A percentile compares a stretch with the other conserved stretches of the same genome.
These are phyloP conservation scores for Biscutella laevigata DNA, from an alignment of 441 rosid species.

Conservation along the genomic window DNA sequence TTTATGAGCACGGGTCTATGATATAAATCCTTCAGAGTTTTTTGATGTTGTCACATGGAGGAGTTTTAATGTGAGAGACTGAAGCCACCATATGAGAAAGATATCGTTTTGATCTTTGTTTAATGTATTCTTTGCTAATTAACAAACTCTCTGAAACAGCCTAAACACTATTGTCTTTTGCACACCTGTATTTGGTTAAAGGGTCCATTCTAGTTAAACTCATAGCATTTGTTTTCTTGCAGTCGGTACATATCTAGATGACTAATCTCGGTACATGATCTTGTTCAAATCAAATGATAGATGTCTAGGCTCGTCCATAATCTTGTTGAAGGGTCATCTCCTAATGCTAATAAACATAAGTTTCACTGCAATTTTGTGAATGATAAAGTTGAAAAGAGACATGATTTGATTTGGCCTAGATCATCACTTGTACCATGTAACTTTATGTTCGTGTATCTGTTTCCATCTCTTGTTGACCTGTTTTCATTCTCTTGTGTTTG, in stretches of 20 bases:
- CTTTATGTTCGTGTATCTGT: not conserved
- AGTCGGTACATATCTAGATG: not conserved
- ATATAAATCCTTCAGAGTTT: not conserved
- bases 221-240: not conserved
- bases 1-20: too few species aligned
- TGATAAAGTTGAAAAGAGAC: not conserved
- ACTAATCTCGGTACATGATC: not conserved
- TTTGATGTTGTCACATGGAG: constrained; percentile 16
- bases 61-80: not conserved
- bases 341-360: too few species aligned
- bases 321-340: constrained; percentile 6
- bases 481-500: too few species aligned
- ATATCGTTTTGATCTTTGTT: constrained; percentile 16
- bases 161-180: not conserved
- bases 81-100: constrained; percentile 23
- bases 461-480: not conserved
- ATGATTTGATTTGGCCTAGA: constrained; percentile 10
- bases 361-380: too few species aligned
- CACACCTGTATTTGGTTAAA: not conserved
- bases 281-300: not conserved
- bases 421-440: not conserved
- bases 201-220: not conserved
- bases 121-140: constrained; percentile 5
- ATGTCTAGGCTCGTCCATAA: not conserved
- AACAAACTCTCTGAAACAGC: not conserved